Percentiles rank a stretch among this genome's conserved stretches.
These are phyloP conservation scores for Meyerozyma carpophila DNA, from an alignment of 1,139 yeast species.

Conservation along the genomic window DNA sequence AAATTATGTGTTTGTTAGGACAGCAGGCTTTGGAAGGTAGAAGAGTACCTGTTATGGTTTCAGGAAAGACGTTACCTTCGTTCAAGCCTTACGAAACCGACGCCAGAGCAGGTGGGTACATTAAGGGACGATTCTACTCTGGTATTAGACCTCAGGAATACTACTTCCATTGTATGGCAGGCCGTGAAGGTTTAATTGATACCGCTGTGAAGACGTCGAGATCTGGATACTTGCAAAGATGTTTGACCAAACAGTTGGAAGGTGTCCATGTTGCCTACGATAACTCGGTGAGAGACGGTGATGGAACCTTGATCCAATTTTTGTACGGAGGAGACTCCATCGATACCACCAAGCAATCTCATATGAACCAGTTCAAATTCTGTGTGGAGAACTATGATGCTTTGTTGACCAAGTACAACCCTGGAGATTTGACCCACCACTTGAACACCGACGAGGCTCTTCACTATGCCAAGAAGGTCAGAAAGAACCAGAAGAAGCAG, in stretches of 20 bases:
- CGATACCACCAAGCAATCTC: conserved; percentile 92
- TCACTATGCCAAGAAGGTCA: conserved; percentile 74
- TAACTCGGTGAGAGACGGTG: conserved; percentile 92
- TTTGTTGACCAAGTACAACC: conserved; percentile 79
- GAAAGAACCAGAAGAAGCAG: conserved; percentile 69
- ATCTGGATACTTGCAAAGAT: conserved; percentile 97
- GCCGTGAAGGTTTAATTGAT: conserved; percentile 99
- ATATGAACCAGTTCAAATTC: conserved; percentile 89
- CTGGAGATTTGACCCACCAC: conserved; percentile 61
- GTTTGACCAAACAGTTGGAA: conserved; percentile 95
- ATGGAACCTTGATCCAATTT: conserved; percentile 91
- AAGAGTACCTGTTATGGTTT: conserved; percentile 98
- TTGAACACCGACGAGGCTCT: conserved; percentile 80
- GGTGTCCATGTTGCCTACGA: conserved; percentile 95
- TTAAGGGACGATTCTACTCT: conserved; percentile 94
- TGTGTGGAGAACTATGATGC: conserved; percentile 90
- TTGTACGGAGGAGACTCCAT: conserved; percentile 96
- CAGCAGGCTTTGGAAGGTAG: conserved; percentile 99
- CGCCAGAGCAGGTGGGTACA: conserved; percentile 98
- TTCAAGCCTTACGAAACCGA: conserved; percentile 96
- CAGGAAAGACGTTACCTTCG: conserved; percentile 95
- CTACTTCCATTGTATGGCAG: conserved; percentile 99
- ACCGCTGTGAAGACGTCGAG: conserved; percentile 98
- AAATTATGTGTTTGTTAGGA: conserved; percentile 98
- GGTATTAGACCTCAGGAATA: conserved; percentile 99